A percentile compares a stretch with the other conserved stretches of the same genome.
Conservation (phyloP, 2,329 filamentous ascomycete genomes). For the Fusarium subtropicale region DNA sequence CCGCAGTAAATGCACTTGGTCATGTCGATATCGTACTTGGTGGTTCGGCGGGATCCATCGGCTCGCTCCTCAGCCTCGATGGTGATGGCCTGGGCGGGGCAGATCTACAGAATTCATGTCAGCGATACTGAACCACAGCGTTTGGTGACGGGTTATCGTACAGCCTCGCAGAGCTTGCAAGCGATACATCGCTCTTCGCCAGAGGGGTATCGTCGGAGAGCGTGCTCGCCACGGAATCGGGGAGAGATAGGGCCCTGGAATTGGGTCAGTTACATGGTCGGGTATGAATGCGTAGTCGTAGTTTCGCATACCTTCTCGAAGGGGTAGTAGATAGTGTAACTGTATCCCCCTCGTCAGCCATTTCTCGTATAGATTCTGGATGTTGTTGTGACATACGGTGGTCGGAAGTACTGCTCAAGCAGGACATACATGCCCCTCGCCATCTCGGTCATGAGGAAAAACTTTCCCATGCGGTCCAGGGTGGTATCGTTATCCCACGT, state of each 20-base stretch:
- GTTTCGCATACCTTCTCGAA: slow-evolving; percentile 82
- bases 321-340: slow-evolving; percentile 98
- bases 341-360: slow-evolving; percentile 54
- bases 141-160: slow-evolving; percentile 53
- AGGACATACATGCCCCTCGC: slow-evolving; percentile 97
- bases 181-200: slow-evolving; percentile 99
- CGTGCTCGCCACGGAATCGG: slow-evolving; percentile 97
- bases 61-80: slow-evolving; percentile 99
- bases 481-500: slow-evolving; percentile 81
- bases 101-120: slow-evolving; percentile 67
- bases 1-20: slow-evolving; percentile 99
- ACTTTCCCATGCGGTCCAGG: slow-evolving; percentile 87
- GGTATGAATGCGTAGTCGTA: not conserved
- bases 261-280: slow-evolving; percentile 37
- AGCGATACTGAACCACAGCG: slow-evolving; percentile 8
- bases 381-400: slow-evolving; percentile 77
- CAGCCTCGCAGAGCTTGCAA: slow-evolving; percentile 98
- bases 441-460: slow-evolving; percentile 97
- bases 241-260: slow-evolving; percentile 89
- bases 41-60: slow-evolving; percentile 94
- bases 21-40: slow-evolving; percentile 99
- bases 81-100: slow-evolving; percentile 97
- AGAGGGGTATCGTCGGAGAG: slow-evolving; percentile 93
- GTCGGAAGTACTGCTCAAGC: slow-evolving; percentile 97
- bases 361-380: not conserved